Evolutionary conservation across 768 basidiomycete species (phyloP).

Genomic region (Collybia mongolica): DNA sequence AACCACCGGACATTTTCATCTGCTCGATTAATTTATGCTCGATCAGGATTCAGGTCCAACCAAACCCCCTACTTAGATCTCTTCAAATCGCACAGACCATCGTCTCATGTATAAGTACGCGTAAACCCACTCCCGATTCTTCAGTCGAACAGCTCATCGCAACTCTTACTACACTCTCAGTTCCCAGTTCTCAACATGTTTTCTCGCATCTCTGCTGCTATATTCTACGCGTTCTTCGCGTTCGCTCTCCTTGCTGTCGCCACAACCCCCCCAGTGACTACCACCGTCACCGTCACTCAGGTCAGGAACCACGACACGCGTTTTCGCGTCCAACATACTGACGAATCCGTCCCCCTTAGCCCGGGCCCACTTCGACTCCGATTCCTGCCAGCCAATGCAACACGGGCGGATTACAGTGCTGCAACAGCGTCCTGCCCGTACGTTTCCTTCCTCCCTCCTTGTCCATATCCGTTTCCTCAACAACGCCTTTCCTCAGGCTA

Average conservation of each 20-base stretch:
- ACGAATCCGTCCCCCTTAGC: background rate
- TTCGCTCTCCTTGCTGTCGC: conserved; percentile 11
- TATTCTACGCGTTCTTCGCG: too few species aligned
- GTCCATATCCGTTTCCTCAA: background rate
- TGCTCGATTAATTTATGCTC: too few species aligned
- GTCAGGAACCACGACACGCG: background rate
- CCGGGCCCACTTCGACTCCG: conserved; percentile 5
- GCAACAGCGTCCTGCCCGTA: conserved; percentile 10
- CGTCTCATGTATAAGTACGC: background rate
- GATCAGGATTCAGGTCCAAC: too few species aligned
- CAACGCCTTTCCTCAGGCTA: too few species aligned
- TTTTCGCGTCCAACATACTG: background rate
- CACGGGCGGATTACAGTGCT: conserved; percentile 18
- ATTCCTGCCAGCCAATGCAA: conserved; percentile 18
- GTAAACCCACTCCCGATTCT: background rate
- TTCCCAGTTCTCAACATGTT: background rate
- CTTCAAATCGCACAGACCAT: background rate
- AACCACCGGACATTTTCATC: too few species aligned
- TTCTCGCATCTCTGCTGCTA: background rate
- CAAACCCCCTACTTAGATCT: too few species aligned
- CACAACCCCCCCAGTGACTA: background rate
- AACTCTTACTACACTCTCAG: too few species aligned
- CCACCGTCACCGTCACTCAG: conserved; percentile 11
- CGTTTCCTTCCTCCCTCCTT: background rate
- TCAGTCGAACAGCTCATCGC: background rate